Base-by-base conservation (phyloP, 306 rosid species). In the Quercus cerris region DNA sequence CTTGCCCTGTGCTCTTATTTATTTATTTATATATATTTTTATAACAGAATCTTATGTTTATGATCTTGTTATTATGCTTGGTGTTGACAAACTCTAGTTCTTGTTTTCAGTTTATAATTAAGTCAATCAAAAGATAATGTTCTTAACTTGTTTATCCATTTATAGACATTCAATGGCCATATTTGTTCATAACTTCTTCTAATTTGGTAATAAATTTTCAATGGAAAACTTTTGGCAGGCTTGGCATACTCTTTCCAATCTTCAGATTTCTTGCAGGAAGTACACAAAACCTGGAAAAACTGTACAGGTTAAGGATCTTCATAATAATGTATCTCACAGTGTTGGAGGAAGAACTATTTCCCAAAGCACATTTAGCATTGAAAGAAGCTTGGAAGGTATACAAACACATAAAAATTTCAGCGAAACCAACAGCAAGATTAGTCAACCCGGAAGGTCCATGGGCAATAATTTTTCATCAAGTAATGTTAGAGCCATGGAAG, bases 281-380 rank as follows among this genome's bases (percentile, higher is more conserved):
- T 90, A 90, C 74, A 78, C 73, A 64, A 93, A 80, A 82, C 94
- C 91, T 51, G 99, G 98, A 76, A 89, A 89, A 85, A 68, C 85
- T 74, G 81, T 75, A 56, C 74, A 71, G 46, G 85, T 88, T 76
- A 79, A 79, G 75, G 80, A 71, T 76, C 70, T 62, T 31, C 54
- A 76, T 81, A 62, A 81, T 46, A 81, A 73, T 18, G 58, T 11
- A 61, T 54, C 61, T 88, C 74, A 80, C 77, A 80, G 79, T 73
- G 56, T 72, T 70, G 81, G 80, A 81, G 82, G 76, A 78, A 41
- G 78, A 81, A 57, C 71, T 57, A 75, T 88, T 25, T 75, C 70
- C 72, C 82, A 59, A 71, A 78, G 85, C 72, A 62, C 83, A 75
- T 63, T 70, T 64, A 82, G 75, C 82, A 74, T 56, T 52, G 73